A percentile compares a stretch with the other conserved stretches of the same genome.
These are phyloP conservation scores for Elaeagnus macrophylla DNA, from an alignment of 306 rosid species.

Conservation along the genomic window DNA sequence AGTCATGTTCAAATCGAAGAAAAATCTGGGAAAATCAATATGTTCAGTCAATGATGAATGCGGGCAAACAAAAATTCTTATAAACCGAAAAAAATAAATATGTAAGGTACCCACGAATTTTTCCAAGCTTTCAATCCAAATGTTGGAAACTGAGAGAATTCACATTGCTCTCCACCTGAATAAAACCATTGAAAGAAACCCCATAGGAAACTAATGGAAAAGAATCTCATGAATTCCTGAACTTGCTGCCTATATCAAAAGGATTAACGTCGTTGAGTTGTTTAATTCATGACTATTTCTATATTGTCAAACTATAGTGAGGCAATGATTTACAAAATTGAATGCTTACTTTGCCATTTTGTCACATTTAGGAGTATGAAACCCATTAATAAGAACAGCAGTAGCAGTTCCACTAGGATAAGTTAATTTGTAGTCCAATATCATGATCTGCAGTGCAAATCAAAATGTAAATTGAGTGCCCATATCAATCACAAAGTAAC, in stretches of 20 bases:
- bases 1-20: conserved; percentile 93
- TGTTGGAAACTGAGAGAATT: conserved; percentile 85
- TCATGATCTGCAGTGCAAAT: conserved; percentile 67
- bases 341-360: conserved; percentile 62
- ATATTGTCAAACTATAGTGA: not conserved
- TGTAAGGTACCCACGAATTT: conserved; percentile 57
- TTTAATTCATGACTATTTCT: conserved; percentile 5
- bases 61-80: not conserved
- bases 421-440: conserved; percentile 74
- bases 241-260: conserved; percentile 74
- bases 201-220: conserved; percentile 79
- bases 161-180: conserved; percentile 70
- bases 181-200: conserved; percentile 93
- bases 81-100: conserved; percentile 4
- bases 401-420: conserved; percentile 99
- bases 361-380: conserved; percentile 89
- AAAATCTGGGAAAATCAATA: conserved; percentile 38
- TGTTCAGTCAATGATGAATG: too few relatives aligned
- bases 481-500: too few relatives aligned
- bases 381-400: conserved; percentile 93
- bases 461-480: conserved; percentile 1
- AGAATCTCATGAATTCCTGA: conserved; percentile 60
- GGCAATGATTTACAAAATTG: not conserved
- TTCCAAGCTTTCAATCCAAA: conserved; percentile 85
- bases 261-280: conserved; percentile 22